Evolutionary conservation across 2,329 filamentous ascomycete genomes (phyloP).

Genomic region (Amphichorda felina): DNA sequence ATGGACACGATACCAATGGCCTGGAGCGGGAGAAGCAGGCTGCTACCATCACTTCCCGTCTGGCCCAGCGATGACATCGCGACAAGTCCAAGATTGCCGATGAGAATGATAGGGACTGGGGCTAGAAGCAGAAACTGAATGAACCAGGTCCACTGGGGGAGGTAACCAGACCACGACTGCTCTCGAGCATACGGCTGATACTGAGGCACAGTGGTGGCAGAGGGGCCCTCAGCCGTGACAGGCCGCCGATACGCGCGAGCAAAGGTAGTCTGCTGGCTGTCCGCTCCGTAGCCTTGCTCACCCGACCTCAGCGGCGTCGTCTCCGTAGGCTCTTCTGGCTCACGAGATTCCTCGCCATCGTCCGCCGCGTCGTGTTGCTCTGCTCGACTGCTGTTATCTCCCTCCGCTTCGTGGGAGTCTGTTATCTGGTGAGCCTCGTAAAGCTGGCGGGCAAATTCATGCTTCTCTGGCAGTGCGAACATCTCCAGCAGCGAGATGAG

Average conservation of each 20-base stretch:
- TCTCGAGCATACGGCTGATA: slow-evolving; percentile 51
- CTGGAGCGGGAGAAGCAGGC: slow-evolving; percentile 60
- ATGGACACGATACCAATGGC: slow-evolving; percentile 56
- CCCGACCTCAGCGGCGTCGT: slow-evolving; percentile 38
- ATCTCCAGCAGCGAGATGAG: slow-evolving; percentile 70
- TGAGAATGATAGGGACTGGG: slow-evolving; percentile 65
- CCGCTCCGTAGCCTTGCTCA: slow-evolving; percentile 17
- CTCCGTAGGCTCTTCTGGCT: slow-evolving; percentile 27
- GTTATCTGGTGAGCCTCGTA: slow-evolving; percentile 27
- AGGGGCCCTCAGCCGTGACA: slow-evolving; percentile 16
- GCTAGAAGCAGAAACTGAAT: slow-evolving; percentile 73
- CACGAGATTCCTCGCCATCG: slow-evolving; percentile 7
- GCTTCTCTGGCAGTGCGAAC: slow-evolving; percentile 62
- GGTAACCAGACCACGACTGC: slow-evolving; percentile 70
- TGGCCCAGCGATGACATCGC: slow-evolving; percentile 63
- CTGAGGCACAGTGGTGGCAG: slow-evolving; percentile 11
- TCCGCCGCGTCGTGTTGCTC: slow-evolving; percentile 2
- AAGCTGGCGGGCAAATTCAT: slow-evolving; percentile 51
- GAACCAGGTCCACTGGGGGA: slow-evolving; percentile 81
- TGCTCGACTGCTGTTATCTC: slow-evolving; percentile 1
- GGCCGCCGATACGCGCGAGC: slow-evolving; percentile 43
- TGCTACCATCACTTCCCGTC: slow-evolving; percentile 74
- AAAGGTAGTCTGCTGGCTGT: slow-evolving; percentile 35
- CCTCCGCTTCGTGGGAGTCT: background rate
- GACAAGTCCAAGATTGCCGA: slow-evolving; percentile 65